A percentile compares a stretch with the other conserved stretches of the same genome.
Evolutionary conservation across 129 eudicot species (phyloP).

Genomic region (Erigeron canadensis): DNA sequence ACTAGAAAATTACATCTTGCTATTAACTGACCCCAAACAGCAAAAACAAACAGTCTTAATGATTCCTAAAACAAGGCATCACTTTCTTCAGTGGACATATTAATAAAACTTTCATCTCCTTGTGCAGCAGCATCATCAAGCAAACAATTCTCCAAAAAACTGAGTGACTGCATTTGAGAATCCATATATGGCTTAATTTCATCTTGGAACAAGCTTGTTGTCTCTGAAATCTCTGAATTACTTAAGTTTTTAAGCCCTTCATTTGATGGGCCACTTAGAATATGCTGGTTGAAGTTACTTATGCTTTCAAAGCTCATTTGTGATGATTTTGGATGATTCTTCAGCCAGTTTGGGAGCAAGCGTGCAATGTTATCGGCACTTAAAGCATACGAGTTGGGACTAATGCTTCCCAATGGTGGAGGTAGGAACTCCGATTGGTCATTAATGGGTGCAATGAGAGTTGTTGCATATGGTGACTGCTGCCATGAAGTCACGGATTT

Average conservation of each 20-base stretch:
- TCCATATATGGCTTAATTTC: slow-evolving; percentile 39
- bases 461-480: slow-evolving; percentile 5
- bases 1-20: slow-evolving; percentile 12
- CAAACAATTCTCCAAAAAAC: slow-evolving; percentile 71
- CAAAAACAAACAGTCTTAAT: background rate
- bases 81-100: slow-evolving; percentile 50
- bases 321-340: slow-evolving; percentile 32
- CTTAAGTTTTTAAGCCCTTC: slow-evolving; percentile 22
- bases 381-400: slow-evolving; percentile 33
- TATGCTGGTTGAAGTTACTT: slow-evolving; percentile 19
- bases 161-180: slow-evolving; percentile 40
- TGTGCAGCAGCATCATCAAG: slow-evolving; percentile 57
- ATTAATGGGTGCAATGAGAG: slow-evolving; percentile 17
- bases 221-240: slow-evolving; percentile 33
- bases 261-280: slow-evolving; percentile 17
- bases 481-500: slow-evolving; percentile 20
- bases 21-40: background rate
- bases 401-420: background rate
- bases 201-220: slow-evolving; percentile 38
- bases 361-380: slow-evolving; percentile 48
- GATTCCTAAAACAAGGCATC: slow-evolving; percentile 46
- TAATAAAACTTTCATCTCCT: slow-evolving; percentile 53
- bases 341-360: slow-evolving; percentile 56
- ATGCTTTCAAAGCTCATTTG: slow-evolving; percentile 39
- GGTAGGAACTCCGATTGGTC: slow-evolving; percentile 4